These are phyloP conservation scores for Zasmidium angulare DNA, from an alignment of 2,329 filamentous ascomycete genomes.

Conservation along the genomic window DNA sequence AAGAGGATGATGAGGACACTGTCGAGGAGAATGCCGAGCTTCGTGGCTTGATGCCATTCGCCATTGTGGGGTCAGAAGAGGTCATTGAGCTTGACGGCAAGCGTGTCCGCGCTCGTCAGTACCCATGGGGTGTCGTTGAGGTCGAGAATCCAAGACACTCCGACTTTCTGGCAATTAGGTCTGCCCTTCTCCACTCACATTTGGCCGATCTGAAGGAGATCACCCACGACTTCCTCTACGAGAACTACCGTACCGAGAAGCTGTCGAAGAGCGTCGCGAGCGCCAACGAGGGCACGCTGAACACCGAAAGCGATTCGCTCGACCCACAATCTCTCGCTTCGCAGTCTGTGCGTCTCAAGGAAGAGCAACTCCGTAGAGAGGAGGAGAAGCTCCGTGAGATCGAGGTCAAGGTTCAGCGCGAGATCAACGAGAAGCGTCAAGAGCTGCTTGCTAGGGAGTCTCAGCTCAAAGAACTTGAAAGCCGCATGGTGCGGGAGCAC, in stretches of 20 bases:
- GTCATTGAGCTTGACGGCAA: constrained; percentile 90
- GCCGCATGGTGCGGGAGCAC: constrained; percentile 77
- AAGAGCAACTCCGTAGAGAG: constrained; percentile 97
- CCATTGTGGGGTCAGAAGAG: constrained; percentile 97
- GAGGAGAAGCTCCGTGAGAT: constrained; percentile 99
- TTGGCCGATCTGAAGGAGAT: constrained; percentile 98
- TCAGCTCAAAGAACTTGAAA: constrained; percentile 97
- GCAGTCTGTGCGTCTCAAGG: constrained; percentile 97
- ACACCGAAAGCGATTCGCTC: constrained; percentile 61
- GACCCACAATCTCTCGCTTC: constrained; percentile 96
- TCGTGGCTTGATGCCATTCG: constrained; percentile 95
- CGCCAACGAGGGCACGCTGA: constrained; percentile 59
- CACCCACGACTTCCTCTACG: constrained; percentile 98
- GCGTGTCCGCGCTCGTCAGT: constrained; percentile 90
- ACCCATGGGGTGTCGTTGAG: constrained; percentile 98
- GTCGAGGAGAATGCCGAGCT: constrained; percentile 99
- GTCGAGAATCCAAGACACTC: constrained; percentile 99
- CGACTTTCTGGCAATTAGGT: constrained; percentile 96
- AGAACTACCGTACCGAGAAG: constrained; percentile 99
- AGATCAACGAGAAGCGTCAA: constrained; percentile 99
- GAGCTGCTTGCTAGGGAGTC: constrained; percentile 96
- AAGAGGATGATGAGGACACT: constrained; percentile 98
- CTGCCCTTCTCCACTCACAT: constrained; percentile 94
- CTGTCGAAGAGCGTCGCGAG: constrained; percentile 95
- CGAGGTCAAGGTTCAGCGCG: constrained; percentile 98